These are phyloP conservation scores for Alternaria sp. DNA, from an alignment of 2,329 filamentous ascomycete genomes.

Conservation along the genomic window DNA sequence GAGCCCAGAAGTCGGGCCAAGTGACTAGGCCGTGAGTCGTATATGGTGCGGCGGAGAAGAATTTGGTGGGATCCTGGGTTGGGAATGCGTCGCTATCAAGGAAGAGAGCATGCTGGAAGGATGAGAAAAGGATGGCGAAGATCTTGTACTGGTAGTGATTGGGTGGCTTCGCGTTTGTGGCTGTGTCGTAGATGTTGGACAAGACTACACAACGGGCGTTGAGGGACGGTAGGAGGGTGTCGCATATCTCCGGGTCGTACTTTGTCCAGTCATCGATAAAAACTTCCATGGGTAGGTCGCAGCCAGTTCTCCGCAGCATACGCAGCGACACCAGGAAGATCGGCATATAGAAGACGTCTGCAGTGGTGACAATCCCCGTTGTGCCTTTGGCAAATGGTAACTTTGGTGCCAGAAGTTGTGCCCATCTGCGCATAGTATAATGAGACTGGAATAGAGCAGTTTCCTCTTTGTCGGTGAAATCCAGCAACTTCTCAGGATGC, in stretches of 20 bases:
- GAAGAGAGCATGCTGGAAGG: conserved; percentile 65
- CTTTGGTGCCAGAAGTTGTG: conserved; percentile 27
- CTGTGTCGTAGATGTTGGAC: conserved; percentile 29
- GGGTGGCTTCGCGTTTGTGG: conserved; percentile 15
- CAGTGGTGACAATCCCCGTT: conserved; percentile 60
- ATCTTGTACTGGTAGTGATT: conserved; percentile 61
- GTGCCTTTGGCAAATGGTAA: conserved; percentile 50
- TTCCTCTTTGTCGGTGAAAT: conserved; percentile 28
- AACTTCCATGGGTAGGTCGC: conserved; percentile 57
- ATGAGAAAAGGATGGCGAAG: conserved; percentile 63
- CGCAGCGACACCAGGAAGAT: conserved; percentile 59
- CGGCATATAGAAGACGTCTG: conserved; percentile 56
- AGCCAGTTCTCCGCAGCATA: conserved; percentile 60
- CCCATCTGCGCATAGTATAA: conserved; percentile 27
- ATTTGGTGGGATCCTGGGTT: conserved; percentile 50
- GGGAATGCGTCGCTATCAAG: conserved; percentile 66
- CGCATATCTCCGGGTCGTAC: conserved; percentile 50
- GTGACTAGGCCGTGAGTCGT: conserved; percentile 59
- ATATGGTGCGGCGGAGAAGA: conserved; percentile 62
- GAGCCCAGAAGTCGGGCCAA: conserved; percentile 64
- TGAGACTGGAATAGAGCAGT: conserved; percentile 24
- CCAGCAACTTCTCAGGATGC: conserved; percentile 15
- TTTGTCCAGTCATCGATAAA: conserved; percentile 48
- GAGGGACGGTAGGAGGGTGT: conserved; percentile 44
- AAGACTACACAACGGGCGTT: conserved; percentile 50